A percentile compares a stretch with the other conserved stretches of the same genome.
phyloP scores from a whole-genome alignment of 305 asterid species.

The Striga hermonthica region DNA sequence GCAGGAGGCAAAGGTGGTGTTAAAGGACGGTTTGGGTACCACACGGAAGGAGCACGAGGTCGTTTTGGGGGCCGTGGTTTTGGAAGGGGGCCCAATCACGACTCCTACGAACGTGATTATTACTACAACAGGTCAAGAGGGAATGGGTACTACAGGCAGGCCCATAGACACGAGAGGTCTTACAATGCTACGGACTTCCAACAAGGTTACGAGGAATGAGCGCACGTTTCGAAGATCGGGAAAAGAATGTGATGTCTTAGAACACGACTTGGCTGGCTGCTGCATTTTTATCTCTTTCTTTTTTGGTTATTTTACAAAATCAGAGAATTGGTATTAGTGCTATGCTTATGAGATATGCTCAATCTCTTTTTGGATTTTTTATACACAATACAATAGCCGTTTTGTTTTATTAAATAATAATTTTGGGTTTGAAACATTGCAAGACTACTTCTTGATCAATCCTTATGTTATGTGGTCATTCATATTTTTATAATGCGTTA shows the following conservation, averaged over 20 bases:
- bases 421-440: background rate
- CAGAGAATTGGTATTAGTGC: conserved; percentile 13
- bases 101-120: conserved; percentile 35
- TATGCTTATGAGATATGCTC: conserved; percentile 10
- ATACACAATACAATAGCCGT: background rate
- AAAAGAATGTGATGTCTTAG: background rate
- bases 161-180: conserved; percentile 33
- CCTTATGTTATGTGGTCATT: conserved; percentile 1
- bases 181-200: conserved; percentile 32
- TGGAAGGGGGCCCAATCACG: conserved; percentile 38
- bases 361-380: background rate
- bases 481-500: no score
- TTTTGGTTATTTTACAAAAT: background rate
- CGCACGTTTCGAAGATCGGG: conserved; percentile 16
- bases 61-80: conserved; percentile 49
- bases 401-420: no score
- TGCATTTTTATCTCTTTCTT: conserved; percentile 19
- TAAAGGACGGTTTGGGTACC: conserved; percentile 57
- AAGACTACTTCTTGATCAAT: background rate
- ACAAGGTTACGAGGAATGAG: conserved; percentile 40
- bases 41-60: conserved; percentile 48
- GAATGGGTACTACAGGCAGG: conserved; percentile 52
- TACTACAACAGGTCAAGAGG: conserved; percentile 47
- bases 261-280: conserved; percentile 32
- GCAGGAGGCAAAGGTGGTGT: conserved; percentile 55